phyloP scores from a whole-genome alignment of 768 basidiomycete species.

The Lactarius sanguifluus region DNA sequence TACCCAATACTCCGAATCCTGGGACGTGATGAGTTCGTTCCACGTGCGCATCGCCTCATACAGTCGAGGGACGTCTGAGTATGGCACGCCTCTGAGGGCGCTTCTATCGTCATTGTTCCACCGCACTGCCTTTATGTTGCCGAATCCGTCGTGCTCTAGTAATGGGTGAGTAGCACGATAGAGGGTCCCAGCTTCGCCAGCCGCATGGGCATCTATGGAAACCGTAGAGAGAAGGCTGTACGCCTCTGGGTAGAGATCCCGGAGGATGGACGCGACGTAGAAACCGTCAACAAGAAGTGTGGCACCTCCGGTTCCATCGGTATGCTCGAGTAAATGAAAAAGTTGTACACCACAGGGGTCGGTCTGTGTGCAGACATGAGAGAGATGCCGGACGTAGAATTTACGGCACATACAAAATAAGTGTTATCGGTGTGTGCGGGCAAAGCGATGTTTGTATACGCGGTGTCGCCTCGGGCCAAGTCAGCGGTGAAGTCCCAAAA shows the following conservation, averaged over 20 bases:
- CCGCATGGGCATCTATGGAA: constrained; percentile 81
- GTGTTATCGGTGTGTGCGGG: constrained; percentile 81
- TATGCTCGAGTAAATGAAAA: constrained; percentile 88
- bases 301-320: constrained; percentile 77
- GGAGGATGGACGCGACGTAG: constrained; percentile 81
- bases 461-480: constrained; percentile 87
- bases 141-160: constrained; percentile 61
- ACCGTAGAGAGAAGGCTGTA: constrained; percentile 69
- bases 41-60: constrained; percentile 81
- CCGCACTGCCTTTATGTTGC: constrained; percentile 70
- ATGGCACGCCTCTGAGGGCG: constrained; percentile 61
- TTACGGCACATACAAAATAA: constrained; percentile 56
- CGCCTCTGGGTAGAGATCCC: constrained; percentile 64
- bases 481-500: constrained; percentile 98
- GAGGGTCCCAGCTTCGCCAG: constrained; percentile 63
- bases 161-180: constrained; percentile 68
- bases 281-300: constrained; percentile 96
- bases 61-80: constrained; percentile 55
- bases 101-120: constrained; percentile 97
- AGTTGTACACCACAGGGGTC: constrained; percentile 95
- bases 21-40: constrained; percentile 70
- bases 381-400: neutral
- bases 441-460: constrained; percentile 87
- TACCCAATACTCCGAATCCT: constrained; percentile 90
- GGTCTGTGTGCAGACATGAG: constrained; percentile 48